Evolutionary conservation across 306 rosid genomes (phyloP).

Genomic region (Cyclanthera cordifolia): DNA sequence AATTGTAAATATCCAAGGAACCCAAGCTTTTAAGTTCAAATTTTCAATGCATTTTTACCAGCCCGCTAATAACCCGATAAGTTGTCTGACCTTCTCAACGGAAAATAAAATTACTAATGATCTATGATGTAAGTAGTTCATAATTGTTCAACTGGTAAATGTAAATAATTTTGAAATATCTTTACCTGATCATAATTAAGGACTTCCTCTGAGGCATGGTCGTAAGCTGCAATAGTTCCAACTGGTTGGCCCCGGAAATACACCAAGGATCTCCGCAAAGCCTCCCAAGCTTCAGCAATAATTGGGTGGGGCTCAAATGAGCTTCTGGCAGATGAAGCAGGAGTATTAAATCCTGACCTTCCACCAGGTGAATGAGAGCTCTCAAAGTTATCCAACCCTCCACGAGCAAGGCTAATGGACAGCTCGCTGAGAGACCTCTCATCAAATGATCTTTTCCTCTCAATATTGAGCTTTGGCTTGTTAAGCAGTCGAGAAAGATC

Average conservation of each 20-base stretch:
- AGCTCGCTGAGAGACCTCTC: constrained; percentile 66
- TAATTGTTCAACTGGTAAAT: no score
- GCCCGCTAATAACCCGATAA: background rate
- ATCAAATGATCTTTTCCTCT: constrained; percentile 65
- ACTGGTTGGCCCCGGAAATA: constrained; percentile 19
- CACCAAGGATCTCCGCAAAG: constrained; percentile 18
- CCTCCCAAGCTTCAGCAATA: constrained; percentile 17
- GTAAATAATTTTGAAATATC: no score
- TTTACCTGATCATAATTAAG: constrained; percentile 18
- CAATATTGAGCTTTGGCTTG: constrained; percentile 52
- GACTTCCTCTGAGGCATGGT: constrained; percentile 20
- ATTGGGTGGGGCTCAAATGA: constrained; percentile 20
- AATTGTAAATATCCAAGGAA: background rate
- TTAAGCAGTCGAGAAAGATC: constrained; percentile 47
- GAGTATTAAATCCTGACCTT: constrained; percentile 56
- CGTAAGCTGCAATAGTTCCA: constrained; percentile 18
- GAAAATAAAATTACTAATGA: no score
- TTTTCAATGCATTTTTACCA: background rate
- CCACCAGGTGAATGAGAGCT: constrained; percentile 42
- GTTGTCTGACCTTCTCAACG: background rate
- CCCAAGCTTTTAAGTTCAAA: background rate
- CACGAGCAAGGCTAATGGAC: constrained; percentile 36
- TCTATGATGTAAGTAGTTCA: no score
- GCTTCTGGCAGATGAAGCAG: constrained; percentile 15
- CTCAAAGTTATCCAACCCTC: constrained; percentile 50